Percentiles rank a stretch among this genome's conserved stretches.
Evolutionary conservation across 1,284 basidiomycete genomes (phyloP).

Genomic region (Trichosporon coremiiforme): DNA sequence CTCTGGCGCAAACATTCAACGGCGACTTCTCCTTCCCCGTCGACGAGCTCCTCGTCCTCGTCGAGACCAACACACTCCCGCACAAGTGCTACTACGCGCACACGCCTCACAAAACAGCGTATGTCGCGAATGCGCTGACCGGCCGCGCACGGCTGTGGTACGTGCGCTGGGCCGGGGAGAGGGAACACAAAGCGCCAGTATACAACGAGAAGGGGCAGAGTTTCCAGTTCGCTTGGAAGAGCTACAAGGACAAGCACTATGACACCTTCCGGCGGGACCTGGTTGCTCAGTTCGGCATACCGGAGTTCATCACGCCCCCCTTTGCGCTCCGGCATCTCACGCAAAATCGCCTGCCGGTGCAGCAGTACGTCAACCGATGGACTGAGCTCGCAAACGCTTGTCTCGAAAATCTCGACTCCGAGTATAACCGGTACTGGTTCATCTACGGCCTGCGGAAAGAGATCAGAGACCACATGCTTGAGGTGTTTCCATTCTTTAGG

Average conservation of each 20-base stretch:
- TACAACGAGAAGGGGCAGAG: slow-evolving; percentile 11
- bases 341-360: slow-evolving; percentile 5
- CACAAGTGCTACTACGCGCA: slow-evolving; percentile 17
- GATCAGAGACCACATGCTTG: slow-evolving; percentile 5
- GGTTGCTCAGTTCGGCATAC: background rate
- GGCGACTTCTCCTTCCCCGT: slow-evolving; percentile 1
- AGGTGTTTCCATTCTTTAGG: slow-evolving; percentile 2
- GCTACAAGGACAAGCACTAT: slow-evolving; percentile 15
- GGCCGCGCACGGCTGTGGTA: slow-evolving; percentile 14
- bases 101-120: slow-evolving; percentile 11
- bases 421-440: slow-evolving; percentile 14
- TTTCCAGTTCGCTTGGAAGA: slow-evolving; percentile 2
- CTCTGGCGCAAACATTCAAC: background rate
- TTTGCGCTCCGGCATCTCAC: slow-evolving; percentile 6
- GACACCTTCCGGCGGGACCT: slow-evolving; percentile 10
- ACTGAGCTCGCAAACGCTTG: background rate
- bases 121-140: background rate
- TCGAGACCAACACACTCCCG: slow-evolving; percentile 8
- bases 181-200: slow-evolving; percentile 4
- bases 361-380: slow-evolving; percentile 7
- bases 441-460: background rate
- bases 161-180: background rate
- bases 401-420: background rate
- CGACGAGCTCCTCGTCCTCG: background rate
- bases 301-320: background rate